phyloP scores from a whole-genome alignment of 257 asterid species.

The Ocimum tenuiflorum region DNA sequence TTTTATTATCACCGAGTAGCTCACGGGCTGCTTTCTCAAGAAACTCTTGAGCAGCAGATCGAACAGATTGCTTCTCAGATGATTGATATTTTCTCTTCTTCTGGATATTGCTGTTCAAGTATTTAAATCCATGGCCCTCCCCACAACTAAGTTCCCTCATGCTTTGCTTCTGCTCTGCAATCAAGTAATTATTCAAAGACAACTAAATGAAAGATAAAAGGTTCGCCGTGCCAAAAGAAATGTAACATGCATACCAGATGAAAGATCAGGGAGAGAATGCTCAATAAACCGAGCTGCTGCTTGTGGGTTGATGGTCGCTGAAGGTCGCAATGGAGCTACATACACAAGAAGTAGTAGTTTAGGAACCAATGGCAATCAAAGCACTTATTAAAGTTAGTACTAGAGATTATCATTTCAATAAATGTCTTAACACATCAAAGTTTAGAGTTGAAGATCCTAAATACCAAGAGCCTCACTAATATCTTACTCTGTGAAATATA shows the following conservation, averaged over 20 bases:
- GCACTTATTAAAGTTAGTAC: background rate
- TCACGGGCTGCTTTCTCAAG: constrained; percentile 94
- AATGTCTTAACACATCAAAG: background rate
- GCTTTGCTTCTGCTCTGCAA: constrained; percentile 88
- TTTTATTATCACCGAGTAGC: constrained; percentile 73
- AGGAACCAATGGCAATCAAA: constrained; percentile 1
- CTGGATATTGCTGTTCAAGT: constrained; percentile 42
- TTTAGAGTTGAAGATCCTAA: background rate
- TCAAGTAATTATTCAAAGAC: constrained; percentile 30
- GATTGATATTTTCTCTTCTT: constrained; percentile 75
- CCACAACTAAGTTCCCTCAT: constrained; percentile 68
- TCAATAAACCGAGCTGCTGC: constrained; percentile 89
- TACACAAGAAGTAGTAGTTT: constrained; percentile 14
- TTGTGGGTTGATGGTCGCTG: constrained; percentile 58
- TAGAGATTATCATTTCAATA: background rate
- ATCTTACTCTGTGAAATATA: background rate
- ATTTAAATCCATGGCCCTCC: constrained; percentile 36
- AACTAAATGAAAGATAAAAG: constrained; percentile 13
- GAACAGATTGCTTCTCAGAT: constrained; percentile 65
- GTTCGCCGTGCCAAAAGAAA: background rate
- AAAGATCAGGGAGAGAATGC: constrained; percentile 91
- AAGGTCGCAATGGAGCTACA: constrained; percentile 81
- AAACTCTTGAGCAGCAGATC: constrained; percentile 80
- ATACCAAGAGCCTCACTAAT: background rate
- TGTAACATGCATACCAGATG: constrained; percentile 49